Evolutionary conservation across 352 stramenopile species (phyloP).

Genomic region (Globisporangium lucens): DNA sequence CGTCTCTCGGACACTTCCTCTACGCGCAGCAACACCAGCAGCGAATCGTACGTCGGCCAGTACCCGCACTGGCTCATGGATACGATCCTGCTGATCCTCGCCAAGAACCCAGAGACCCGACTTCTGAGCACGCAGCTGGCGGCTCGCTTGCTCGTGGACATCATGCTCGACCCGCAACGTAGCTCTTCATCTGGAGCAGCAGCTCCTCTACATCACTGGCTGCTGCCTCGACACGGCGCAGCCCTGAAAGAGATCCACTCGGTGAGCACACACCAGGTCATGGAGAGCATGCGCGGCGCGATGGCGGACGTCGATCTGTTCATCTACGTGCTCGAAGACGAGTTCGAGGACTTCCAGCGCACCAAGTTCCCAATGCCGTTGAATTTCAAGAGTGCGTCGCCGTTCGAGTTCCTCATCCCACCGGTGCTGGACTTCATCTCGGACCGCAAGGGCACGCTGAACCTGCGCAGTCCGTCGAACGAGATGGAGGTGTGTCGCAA

Average conservation of each 20-base stretch:
- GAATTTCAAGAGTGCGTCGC: constrained; percentile 58
- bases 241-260: constrained; percentile 59
- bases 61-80: constrained; percentile 62
- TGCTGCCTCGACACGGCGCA: constrained; percentile 27
- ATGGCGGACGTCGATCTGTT: constrained; percentile 82
- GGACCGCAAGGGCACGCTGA: constrained; percentile 34
- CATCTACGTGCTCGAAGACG: constrained; percentile 77
- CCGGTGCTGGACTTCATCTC: constrained; percentile 17
- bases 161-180: constrained; percentile 37
- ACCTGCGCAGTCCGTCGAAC: constrained; percentile 47
- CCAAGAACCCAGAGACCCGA: constrained; percentile 43
- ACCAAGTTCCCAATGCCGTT: constrained; percentile 46
- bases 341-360: constrained; percentile 48
- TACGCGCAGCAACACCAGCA: neutral
- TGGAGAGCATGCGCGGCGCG: constrained; percentile 78
- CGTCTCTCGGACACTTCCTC: neutral
- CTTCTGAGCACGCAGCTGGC: constrained; percentile 58
- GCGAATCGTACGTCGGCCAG: constrained; percentile 12
- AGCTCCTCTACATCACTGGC: constrained; percentile 13
- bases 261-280: constrained; percentile 63
- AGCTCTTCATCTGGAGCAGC: constrained; percentile 3
- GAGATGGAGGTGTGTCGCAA: constrained; percentile 76
- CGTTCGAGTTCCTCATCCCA: constrained; percentile 66
- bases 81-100: constrained; percentile 36
- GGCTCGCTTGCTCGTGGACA: constrained; percentile 50